phyloP scores from a whole-genome alignment of 352 stramenopile species.

The Pythium brachiatum region DNA sequence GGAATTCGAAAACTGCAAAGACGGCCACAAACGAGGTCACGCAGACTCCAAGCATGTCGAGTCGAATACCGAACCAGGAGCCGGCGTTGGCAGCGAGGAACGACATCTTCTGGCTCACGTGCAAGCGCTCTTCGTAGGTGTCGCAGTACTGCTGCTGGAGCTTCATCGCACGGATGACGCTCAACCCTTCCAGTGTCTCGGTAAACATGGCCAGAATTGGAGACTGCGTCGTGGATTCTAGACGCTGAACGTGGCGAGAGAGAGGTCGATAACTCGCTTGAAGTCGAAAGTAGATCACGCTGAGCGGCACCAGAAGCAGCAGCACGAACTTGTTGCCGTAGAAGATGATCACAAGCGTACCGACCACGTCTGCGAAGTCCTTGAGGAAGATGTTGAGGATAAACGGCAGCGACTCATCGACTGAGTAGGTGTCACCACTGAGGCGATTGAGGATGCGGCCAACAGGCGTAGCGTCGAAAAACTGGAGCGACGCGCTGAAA shows the following conservation, averaged over 20 bases:
- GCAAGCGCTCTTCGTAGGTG: slow-evolving; percentile 44
- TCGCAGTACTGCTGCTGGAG: slow-evolving; percentile 42
- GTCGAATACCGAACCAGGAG: slow-evolving; percentile 81
- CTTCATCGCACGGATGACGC: slow-evolving; percentile 56
- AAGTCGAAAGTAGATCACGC: slow-evolving; percentile 59
- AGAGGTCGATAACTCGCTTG: slow-evolving; percentile 67
- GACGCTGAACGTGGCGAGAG: slow-evolving; percentile 66
- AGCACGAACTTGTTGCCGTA: slow-evolving; percentile 77
- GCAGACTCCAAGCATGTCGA: slow-evolving; percentile 80
- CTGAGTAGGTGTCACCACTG: slow-evolving; percentile 77
- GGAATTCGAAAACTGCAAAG: slow-evolving; percentile 72
- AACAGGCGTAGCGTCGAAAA: slow-evolving; percentile 68
- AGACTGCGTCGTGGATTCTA: slow-evolving; percentile 73
- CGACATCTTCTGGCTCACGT: slow-evolving; percentile 68
- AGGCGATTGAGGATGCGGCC: slow-evolving; percentile 76
- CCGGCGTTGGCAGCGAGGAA: slow-evolving; percentile 73
- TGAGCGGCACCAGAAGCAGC: slow-evolving; percentile 69
- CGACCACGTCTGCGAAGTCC: slow-evolving; percentile 68
- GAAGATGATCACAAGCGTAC: slow-evolving; percentile 73
- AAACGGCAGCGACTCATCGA: slow-evolving; percentile 88
- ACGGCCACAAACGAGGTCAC: slow-evolving; percentile 81
- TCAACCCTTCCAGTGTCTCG: slow-evolving; percentile 69
- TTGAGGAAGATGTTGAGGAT: slow-evolving; percentile 88
- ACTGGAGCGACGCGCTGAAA: slow-evolving; percentile 54
- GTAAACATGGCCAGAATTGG: slow-evolving; percentile 73